Percentiles rank a stretch among this genome's conserved stretches.
phyloP scores from a whole-genome alignment of 768 basidiomycete species.

The Lyophyllum shimeji region DNA sequence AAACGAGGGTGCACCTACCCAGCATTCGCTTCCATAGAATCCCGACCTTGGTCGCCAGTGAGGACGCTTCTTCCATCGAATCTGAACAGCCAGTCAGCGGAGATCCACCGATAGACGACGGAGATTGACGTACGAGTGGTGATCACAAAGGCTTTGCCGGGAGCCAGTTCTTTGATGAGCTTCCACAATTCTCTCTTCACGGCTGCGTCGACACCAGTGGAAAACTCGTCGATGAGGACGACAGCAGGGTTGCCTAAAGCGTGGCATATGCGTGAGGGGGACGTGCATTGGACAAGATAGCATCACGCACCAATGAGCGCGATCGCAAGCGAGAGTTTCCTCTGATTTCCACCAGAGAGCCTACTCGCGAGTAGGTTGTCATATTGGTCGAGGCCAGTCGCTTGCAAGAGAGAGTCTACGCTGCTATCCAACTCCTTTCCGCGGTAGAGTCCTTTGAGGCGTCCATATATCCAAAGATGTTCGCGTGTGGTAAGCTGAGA shows the following conservation, averaged over 20 bases:
- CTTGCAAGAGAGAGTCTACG: conserved; percentile 54
- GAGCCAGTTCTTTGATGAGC: conserved; percentile 59
- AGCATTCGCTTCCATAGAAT: conserved; percentile 70
- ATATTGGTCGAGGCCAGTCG: conserved; percentile 55
- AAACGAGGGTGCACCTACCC: conserved; percentile 35
- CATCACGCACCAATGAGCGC: conserved; percentile 55
- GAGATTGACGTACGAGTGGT: conserved; percentile 54
- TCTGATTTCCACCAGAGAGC: conserved; percentile 75
- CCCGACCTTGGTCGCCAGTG: conserved; percentile 73
- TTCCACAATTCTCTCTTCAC: conserved; percentile 83
- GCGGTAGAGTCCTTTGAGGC: conserved; percentile 61
- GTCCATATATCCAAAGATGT: conserved; percentile 68
- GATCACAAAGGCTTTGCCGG: conserved; percentile 68
- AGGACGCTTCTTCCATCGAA: conserved; percentile 74
- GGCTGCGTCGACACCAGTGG: conserved; percentile 77
- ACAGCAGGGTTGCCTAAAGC: conserved; percentile 67
- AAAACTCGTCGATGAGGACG: conserved; percentile 79
- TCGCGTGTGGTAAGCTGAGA: conserved; percentile 72
- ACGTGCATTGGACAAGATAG: not conserved
- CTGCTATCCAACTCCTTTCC: conserved; percentile 50
- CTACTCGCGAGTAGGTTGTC: conserved; percentile 70
- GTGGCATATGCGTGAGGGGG: conserved; percentile 17
- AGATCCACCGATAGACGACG: conserved; percentile 9
- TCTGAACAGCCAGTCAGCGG: not conserved
- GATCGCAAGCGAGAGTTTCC: conserved; percentile 73